A percentile compares a stretch with the other conserved stretches of the same genome.
phyloP scores from a whole-genome alignment of 495 filamentous ascomycete species.

The Glonium stellatum region DNA sequence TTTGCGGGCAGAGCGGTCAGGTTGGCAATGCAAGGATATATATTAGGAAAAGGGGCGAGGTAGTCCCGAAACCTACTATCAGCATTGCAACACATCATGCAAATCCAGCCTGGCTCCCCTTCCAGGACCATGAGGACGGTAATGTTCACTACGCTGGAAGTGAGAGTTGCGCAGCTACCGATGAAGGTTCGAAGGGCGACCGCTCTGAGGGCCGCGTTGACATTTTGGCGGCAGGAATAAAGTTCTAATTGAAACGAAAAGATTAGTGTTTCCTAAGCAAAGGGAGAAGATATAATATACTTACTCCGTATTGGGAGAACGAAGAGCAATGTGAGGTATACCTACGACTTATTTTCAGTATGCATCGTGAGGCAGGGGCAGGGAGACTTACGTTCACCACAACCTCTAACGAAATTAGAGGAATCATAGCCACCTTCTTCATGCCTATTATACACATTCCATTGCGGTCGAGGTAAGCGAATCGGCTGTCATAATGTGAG shows the following conservation, averaged over 20 bases:
- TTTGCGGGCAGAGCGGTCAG: not conserved
- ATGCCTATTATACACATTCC: conserved; percentile 49
- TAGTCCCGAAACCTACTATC: conserved; percentile 29
- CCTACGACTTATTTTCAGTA: not conserved
- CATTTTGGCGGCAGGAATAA: conserved; percentile 38
- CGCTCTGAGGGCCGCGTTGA: conserved; percentile 35
- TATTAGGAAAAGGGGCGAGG: not conserved
- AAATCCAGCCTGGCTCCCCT: conserved; percentile 52
- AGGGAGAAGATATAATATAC: conserved; percentile 3
- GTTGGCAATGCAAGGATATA: not conserved
- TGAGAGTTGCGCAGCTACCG: conserved; percentile 43
- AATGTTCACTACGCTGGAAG: conserved; percentile 47
- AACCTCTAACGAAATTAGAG: conserved; percentile 45
- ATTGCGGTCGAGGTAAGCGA: conserved; percentile 39
- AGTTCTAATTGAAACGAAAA: conserved; percentile 26
- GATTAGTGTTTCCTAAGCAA: not conserved
- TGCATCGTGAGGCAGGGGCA: not conserved
- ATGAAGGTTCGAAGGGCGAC: conserved; percentile 46
- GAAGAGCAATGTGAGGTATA: conserved; percentile 31
- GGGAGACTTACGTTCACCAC: conserved; percentile 39
- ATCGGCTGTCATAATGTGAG: conserved; percentile 33
- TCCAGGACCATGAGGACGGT: conserved; percentile 44
- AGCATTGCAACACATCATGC: conserved; percentile 50
- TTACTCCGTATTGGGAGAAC: conserved; percentile 45
- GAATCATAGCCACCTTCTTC: conserved; percentile 43